Evolutionary conservation across 2,329 filamentous ascomycete species (phyloP), one percentile per base, ranked within the genome.

Genomic region (Ophiostoma triangulosporum): DNA sequence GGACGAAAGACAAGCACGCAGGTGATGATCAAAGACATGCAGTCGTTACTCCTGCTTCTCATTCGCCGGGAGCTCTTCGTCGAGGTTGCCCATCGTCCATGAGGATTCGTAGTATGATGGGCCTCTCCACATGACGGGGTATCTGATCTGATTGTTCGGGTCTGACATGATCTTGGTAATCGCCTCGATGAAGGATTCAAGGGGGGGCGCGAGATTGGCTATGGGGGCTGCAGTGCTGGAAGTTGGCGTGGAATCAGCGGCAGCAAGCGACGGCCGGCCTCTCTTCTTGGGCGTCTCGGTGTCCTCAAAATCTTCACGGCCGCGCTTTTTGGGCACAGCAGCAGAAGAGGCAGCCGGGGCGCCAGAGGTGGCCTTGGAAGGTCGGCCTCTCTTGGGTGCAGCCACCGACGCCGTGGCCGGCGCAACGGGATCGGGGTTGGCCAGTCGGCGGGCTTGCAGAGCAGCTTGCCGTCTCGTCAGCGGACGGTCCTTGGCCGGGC

Each of bases 81-180:
- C 54, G 17, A 79, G 59, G 54, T 77, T 71, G 17, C 54, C 60
- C 60, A 66, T 70, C 1, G 73, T n/a, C n/a, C n/a, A n/a, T n/a
- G n/a, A n/a, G n/a, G n/a, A n/a, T n/a, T n/a, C n/a, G n/a, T n/a
- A n/a, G n/a, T n/a, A n/a, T n/a, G n/a, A n/a, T n/a, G n/a, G n/a
- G 0, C 72, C 73, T 58, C 71, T 69, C 77, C 77, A 80, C 62
- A 79, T 77, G 52, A 81, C 69, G 3, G 66, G 57, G 60, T 74
- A 80, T 60, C 70, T 62, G 57, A 69, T 64, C 55, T 68, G n/a
- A n/a, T n/a, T n/a, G n/a, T n/a, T 60, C 6, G 60, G 60, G 38
- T 73, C 68, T 35, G 73, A 63, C 4, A 60, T 63, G 0, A 66
- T 66, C 17, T 68, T 68, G 11, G 76, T 50, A 31, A 78, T 73